Evolutionary conservation across 768 basidiomycete species (phyloP).

Genomic region (Trametes villosa): DNA sequence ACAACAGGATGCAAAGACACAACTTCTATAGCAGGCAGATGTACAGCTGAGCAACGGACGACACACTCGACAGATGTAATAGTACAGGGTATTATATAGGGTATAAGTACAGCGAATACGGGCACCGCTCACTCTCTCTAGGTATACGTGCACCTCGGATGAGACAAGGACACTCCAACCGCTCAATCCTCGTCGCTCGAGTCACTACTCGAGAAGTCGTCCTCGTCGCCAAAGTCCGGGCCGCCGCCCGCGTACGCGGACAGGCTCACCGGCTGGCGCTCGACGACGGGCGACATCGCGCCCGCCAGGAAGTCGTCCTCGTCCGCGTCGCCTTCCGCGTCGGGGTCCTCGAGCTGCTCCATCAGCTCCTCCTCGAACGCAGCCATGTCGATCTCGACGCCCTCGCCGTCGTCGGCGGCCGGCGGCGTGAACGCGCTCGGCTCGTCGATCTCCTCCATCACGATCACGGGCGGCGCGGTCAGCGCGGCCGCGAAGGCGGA

Average conservation of each 20-base stretch:
- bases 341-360: conserved; percentile 14
- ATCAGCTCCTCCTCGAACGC: conserved; percentile 25
- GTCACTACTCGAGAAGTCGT: conserved; percentile 33
- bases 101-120: conserved; percentile 8
- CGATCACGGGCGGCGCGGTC: conserved; percentile 23
- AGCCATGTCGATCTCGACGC: conserved; percentile 27
- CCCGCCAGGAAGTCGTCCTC: conserved; percentile 25
- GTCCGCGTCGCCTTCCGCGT: conserved; percentile 20
- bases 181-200: conserved; percentile 35
- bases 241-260: conserved; percentile 8
- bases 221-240: conserved; percentile 29
- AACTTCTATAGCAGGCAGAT: conserved; percentile 1
- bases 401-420: conserved; percentile 22
- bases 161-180: background rate
- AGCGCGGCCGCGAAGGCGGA: conserved; percentile 9
- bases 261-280: conserved; percentile 20
- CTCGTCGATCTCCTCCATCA: conserved; percentile 33
- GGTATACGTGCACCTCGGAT: background rate
- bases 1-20: background rate
- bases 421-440: conserved; percentile 20
- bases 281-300: conserved; percentile 25
- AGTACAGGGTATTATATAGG: conserved; percentile 9
- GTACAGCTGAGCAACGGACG: conserved; percentile 3
- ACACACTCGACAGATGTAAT: conserved; percentile 2
- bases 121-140: background rate